Evolutionary conservation across 352 stramenopile genomes (phyloP).

Genomic region (Thalassiosira livingstoniorum): DNA sequence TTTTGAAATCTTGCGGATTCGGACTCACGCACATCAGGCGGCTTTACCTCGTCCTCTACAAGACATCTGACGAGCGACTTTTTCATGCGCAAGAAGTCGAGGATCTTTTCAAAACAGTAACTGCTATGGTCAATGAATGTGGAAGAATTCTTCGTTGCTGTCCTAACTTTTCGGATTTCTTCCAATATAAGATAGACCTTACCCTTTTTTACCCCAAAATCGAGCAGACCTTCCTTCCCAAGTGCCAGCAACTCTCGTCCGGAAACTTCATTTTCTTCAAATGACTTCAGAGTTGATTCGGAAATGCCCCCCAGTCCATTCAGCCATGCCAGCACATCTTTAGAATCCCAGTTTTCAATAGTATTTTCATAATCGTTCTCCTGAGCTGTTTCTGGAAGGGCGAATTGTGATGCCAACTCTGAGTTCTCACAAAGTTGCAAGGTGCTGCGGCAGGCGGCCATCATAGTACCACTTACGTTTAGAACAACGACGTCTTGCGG

Average conservation of each 20-base stretch:
- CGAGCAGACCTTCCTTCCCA: slow-evolving; percentile 16
- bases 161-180: slow-evolving; percentile 21
- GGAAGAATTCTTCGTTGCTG: not conserved
- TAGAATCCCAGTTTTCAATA: slow-evolving; percentile 21
- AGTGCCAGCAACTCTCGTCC: slow-evolving; percentile 23
- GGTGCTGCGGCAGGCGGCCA: slow-evolving; percentile 32
- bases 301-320: slow-evolving; percentile 14
- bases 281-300: not conserved
- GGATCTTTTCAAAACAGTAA: slow-evolving; percentile 27
- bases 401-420: slow-evolving; percentile 31
- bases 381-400: not conserved
- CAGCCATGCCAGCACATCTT: slow-evolving; percentile 41
- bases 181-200: slow-evolving; percentile 12
- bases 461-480: slow-evolving; percentile 51
- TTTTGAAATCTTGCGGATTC: slow-evolving; percentile 53
- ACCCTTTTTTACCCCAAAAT: slow-evolving; percentile 18
- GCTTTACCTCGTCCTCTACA: not conserved
- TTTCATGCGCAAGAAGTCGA: slow-evolving; percentile 21
- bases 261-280: slow-evolving; percentile 24
- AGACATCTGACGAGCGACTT: not conserved
- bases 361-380: not conserved
- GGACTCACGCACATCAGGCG: slow-evolving; percentile 25
- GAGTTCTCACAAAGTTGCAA: slow-evolving; percentile 31
- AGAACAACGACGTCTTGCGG: slow-evolving; percentile 36
- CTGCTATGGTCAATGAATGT: slow-evolving; percentile 31